These are phyloP conservation scores for Papilionanthe hybrid DNA, from an alignment of 116 monocot species.

Conservation along the genomic window DNA sequence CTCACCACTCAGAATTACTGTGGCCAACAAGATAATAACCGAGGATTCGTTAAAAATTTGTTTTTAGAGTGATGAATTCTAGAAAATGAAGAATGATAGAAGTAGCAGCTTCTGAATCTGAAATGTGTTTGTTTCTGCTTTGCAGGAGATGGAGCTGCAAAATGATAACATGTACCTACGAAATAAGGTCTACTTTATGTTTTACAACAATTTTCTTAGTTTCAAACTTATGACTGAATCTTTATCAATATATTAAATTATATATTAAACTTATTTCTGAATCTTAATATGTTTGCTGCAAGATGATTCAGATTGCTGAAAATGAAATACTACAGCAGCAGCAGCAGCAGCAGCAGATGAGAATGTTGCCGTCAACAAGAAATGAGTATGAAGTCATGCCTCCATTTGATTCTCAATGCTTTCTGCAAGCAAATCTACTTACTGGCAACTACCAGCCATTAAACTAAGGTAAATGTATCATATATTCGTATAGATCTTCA, in stretches of 20 bases:
- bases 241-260: not conserved
- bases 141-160: constrained; percentile 45
- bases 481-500: too few species aligned
- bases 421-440: constrained; percentile 18
- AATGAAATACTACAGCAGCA: constrained; percentile 1
- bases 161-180: constrained; percentile 46
- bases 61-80: too few species aligned
- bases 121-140: not conserved
- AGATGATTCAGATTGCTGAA: not conserved
- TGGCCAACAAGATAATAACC: too few species aligned
- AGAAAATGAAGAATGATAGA: too few species aligned
- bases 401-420: constrained; percentile 16
- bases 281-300: too few species aligned
- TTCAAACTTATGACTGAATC: not conserved
- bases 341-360: not conserved
- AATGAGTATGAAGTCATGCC: not conserved
- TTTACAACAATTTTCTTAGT: not conserved
- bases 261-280: too few species aligned
- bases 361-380: not conserved
- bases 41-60: too few species aligned
- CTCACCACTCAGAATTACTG: too few species aligned
- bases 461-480: not conserved
- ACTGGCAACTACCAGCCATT: not conserved
- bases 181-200: constrained; percentile 31
- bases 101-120: not conserved